These are phyloP conservation scores for Clonostachys rhizophaga DNA, from an alignment of 2,329 filamentous ascomycete species.

Conservation along the genomic window DNA sequence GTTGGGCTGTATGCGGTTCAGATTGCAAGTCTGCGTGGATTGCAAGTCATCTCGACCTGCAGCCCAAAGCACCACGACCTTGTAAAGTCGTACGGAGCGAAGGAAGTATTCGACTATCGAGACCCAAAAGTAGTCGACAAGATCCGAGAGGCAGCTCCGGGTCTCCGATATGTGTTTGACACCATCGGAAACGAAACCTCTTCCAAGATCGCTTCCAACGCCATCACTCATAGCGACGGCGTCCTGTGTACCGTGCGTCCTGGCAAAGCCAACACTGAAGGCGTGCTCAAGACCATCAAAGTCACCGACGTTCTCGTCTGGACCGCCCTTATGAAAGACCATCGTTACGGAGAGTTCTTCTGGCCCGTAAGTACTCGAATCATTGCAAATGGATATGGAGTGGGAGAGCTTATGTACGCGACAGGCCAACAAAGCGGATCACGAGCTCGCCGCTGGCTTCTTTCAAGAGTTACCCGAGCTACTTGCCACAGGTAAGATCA, in stretches of 20 bases:
- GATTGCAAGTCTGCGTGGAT: slow-evolving; percentile 18
- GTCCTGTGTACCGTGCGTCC: slow-evolving; percentile 33
- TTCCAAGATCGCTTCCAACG: slow-evolving; percentile 21
- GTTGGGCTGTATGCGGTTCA: slow-evolving; percentile 30
- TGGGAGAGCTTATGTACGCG: background rate
- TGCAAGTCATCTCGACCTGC: slow-evolving; percentile 28
- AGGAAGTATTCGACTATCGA: slow-evolving; percentile 31
- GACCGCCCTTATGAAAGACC: slow-evolving; percentile 33
- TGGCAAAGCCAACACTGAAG: slow-evolving; percentile 28
- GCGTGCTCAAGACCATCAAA: slow-evolving; percentile 19
- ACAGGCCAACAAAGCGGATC: slow-evolving; percentile 25
- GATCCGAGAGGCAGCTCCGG: slow-evolving; percentile 22
- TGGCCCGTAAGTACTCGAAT: slow-evolving; percentile 24
- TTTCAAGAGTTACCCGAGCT: slow-evolving; percentile 25
- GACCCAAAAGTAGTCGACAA: slow-evolving; percentile 24
- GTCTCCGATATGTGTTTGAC: slow-evolving; percentile 30
- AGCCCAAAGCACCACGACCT: slow-evolving; percentile 21
- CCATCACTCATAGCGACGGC: slow-evolving; percentile 17
- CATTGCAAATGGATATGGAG: background rate
- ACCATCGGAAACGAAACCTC: slow-evolving; percentile 31
- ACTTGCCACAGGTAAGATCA: slow-evolving; percentile 24
- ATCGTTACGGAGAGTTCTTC: slow-evolving; percentile 22
- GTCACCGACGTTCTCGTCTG: slow-evolving; percentile 36
- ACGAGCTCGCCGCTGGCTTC: slow-evolving; percentile 25
- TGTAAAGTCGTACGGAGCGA: slow-evolving; percentile 22